Evolutionary conservation across 1,284 basidiomycete genomes (phyloP), one percentile per base, ranked within the genome.

Genomic region (Coniferiporia weirii): DNA sequence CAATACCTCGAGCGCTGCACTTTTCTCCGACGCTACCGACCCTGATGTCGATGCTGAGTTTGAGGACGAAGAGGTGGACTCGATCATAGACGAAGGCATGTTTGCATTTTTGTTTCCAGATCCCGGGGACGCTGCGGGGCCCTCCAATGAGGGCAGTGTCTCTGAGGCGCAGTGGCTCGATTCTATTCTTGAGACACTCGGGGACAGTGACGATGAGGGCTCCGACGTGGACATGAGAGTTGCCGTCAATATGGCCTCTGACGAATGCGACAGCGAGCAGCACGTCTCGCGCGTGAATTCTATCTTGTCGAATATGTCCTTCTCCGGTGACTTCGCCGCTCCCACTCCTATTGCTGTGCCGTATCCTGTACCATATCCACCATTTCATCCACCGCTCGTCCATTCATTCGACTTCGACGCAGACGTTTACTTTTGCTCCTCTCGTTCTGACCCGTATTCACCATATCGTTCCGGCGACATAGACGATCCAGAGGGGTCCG

Each of bases 141-240:
- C 71, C 57, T 72, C 68, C 61, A 66, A 67, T 46, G 60, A 72
- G 54, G 55, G 66, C 63, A 74, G 72, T 64, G 72, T 74, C 63
- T 83, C 84, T 46, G 89, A 91, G 72, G 82, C 82, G 53, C 79
- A 84, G 67, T 91, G 89, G 89, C 78, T 91, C 58, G 85, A 91
- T 71, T 87, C 88, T 40, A 74, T 91, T 55, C 71, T 91, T 65
- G 85, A 89, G 74, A 79, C 77, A 7, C 79, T 91, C 43, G 81
- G 75, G 60, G 83, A 84, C 65, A 82, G 83, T 61, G 85, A 84
- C 60, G 82, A 80, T 53, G 78, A 82, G 54, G 73, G 73, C 61
- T 60, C 68, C 43, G 78, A 79, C 67, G 69, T 75, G 12, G 79
- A 80, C 57, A 70, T 72, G 52, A 71, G 70, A 54, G 68, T 75